These are phyloP conservation scores for Conidiobolus incongruus DNA, from an alignment of 371 early-diverging fungal species.

Conservation along the genomic window DNA sequence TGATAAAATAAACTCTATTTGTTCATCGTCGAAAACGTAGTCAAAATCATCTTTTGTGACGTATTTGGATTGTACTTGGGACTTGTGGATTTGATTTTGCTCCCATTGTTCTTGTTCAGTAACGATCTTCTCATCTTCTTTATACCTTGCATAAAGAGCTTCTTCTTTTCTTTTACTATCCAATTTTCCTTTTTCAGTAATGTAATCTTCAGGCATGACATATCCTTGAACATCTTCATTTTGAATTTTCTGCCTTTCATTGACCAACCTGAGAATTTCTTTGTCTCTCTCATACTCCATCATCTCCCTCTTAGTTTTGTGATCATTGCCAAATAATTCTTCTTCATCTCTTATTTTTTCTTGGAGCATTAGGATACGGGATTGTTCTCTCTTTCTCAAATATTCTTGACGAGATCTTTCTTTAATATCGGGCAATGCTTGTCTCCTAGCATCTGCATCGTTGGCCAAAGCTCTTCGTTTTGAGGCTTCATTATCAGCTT, in stretches of 20 bases:
- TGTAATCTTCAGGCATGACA: slow-evolving; percentile 73
- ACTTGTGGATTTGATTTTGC: slow-evolving; percentile 49
- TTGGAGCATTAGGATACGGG: slow-evolving; percentile 49
- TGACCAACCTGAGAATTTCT: slow-evolving; percentile 52
- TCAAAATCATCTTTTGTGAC: slow-evolving; percentile 35
- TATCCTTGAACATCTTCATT: slow-evolving; percentile 65
- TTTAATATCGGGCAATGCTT: slow-evolving; percentile 46
- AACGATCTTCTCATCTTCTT: slow-evolving; percentile 51
- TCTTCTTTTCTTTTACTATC: slow-evolving; percentile 78
- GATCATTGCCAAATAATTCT: slow-evolving; percentile 43
- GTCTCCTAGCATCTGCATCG: slow-evolving; percentile 38
- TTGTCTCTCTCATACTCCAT: slow-evolving; percentile 58
- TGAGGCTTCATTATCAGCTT: slow-evolving; percentile 37
- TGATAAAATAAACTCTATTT: slow-evolving; percentile 67
- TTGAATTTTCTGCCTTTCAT: slow-evolving; percentile 56
- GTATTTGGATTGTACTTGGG: slow-evolving; percentile 18
- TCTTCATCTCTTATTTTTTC: slow-evolving; percentile 75
- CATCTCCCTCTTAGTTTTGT: slow-evolving; percentile 54
- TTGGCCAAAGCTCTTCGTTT: slow-evolving; percentile 58
- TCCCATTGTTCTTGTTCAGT: slow-evolving; percentile 92
- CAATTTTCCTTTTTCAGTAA: slow-evolving; percentile 72
- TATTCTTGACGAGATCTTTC: slow-evolving; percentile 77
- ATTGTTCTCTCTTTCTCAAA: slow-evolving; percentile 62
- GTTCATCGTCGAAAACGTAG: slow-evolving; percentile 86
- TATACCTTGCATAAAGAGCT: slow-evolving; percentile 69